Evolutionary conservation across 2,329 filamentous ascomycete genomes (phyloP), one percentile per base, ranked within the genome.

Genomic region (Samsoniella hepiali): DNA sequence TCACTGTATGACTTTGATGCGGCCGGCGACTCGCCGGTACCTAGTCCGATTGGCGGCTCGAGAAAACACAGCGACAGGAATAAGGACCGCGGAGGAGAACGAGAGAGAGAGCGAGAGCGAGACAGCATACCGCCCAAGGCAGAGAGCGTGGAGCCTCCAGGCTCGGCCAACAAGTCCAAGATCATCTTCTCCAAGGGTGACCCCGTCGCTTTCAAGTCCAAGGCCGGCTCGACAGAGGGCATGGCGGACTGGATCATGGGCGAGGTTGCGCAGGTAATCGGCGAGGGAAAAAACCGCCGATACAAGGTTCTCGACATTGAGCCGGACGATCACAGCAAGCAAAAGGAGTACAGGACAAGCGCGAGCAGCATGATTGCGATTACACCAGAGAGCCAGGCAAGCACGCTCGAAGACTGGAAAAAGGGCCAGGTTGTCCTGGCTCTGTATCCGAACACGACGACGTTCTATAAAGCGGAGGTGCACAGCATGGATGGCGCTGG

Each of bases 401-500:
- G 75, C 66, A 85, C 76, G 2, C 78, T 89, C 17, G 77, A 82
- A 4, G 81, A 89, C 47, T 83, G 89, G 64, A 85, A 89, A 42
- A 77, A 84, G 45, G 89, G 90, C 51, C 91, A 89, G 72, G 84
- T 87, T 53, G 91, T 94, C 9, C 79, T 94, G 63, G 91, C 91
- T 0, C 79, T 92, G 64, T 95, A 95, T 71, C 91, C 91, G 0
- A 88, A 92, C 69, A 94, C 91, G 1, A 93, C 91, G 1, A 93
- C 90, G 0, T 94, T 95, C 70, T 95, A 95, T 74, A 88, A 90
- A 72, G 91, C 91, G 1, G 90, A 93, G 68, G 91, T 94, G 9
- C 89, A 91, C 76, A 88, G 88, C 42, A 88, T 85, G 80, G 79
- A 88, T 63, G 78, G 78, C 45, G 73, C 80, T 65, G 71, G 81